These are phyloP conservation scores for Xylaria sp. DNA, from an alignment of 2,329 filamentous ascomycete genomes.

Conservation along the genomic window DNA sequence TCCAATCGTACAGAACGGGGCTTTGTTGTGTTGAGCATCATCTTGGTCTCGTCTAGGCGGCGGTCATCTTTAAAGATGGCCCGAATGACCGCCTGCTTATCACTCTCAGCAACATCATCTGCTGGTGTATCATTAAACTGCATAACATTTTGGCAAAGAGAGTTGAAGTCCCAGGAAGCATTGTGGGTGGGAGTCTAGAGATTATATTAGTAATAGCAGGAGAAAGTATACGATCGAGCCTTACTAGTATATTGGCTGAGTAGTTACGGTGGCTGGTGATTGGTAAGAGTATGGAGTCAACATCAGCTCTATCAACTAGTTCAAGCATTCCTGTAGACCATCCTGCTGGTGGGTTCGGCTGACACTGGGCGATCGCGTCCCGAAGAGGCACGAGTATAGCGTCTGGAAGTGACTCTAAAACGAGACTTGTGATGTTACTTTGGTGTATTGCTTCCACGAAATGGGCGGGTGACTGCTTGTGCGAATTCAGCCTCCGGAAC, in stretches of 20 bases:
- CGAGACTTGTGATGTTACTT: conserved; percentile 71
- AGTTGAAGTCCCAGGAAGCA: conserved; percentile 78
- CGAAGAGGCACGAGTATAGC: conserved; percentile 82
- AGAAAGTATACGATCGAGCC: conserved; percentile 36
- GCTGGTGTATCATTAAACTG: conserved; percentile 69
- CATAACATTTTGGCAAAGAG: conserved; percentile 77
- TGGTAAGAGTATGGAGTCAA: conserved; percentile 72
- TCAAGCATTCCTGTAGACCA: conserved; percentile 80
- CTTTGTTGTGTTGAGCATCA: conserved; percentile 85
- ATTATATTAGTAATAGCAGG: conserved; percentile 14
- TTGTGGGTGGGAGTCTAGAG: conserved; percentile 70
- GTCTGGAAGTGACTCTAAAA: conserved; percentile 87
- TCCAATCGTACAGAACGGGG: conserved; percentile 82
- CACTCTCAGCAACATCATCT: conserved; percentile 84
- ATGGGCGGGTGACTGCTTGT: conserved; percentile 63
- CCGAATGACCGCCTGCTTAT: conserved; percentile 83
- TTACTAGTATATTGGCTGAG: conserved; percentile 57
- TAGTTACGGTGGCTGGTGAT: conserved; percentile 53
- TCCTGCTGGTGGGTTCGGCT: conserved; percentile 79
- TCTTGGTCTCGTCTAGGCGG: conserved; percentile 85
- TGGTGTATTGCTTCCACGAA: conserved; percentile 80
- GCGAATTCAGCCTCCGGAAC: conserved; percentile 66
- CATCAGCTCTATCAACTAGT: conserved; percentile 83
- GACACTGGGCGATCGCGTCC: conserved; percentile 86
- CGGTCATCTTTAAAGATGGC: conserved; percentile 93